phyloP scores from a whole-genome alignment of 2,329 filamentous ascomycete species.

The Talaromyces pinophilus region DNA sequence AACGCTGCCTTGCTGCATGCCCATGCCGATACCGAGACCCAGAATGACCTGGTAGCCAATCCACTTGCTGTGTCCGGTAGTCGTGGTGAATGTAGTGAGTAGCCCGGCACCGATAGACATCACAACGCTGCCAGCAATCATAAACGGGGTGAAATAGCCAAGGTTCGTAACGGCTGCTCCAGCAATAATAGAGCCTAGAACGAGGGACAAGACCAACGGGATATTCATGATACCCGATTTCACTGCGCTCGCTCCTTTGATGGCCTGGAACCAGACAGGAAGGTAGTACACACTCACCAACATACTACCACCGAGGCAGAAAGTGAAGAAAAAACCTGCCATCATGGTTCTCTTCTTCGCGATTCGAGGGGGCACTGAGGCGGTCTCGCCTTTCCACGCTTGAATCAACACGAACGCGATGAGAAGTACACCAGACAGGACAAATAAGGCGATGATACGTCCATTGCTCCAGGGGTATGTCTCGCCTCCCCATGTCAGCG shows the following conservation, averaged over 20 bases:
- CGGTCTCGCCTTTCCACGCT: slow-evolving; percentile 42
- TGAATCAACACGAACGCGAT: slow-evolving; percentile 45
- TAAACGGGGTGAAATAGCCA: slow-evolving; percentile 46
- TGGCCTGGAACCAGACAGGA: slow-evolving; percentile 48
- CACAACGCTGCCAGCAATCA: slow-evolving; percentile 37
- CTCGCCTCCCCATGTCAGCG: slow-evolving; percentile 51
- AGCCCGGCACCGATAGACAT: slow-evolving; percentile 40
- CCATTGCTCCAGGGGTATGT: slow-evolving; percentile 48
- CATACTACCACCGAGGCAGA: slow-evolving; percentile 48
- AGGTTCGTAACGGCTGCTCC: slow-evolving; percentile 35
- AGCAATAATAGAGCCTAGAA: slow-evolving; percentile 32
- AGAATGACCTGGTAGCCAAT: slow-evolving; percentile 44
- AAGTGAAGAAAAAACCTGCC: slow-evolving; percentile 43
- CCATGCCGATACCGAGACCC: slow-evolving; percentile 40
- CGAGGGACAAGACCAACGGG: slow-evolving; percentile 40
- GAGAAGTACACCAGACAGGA: slow-evolving; percentile 53
- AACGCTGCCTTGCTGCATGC: slow-evolving; percentile 40
- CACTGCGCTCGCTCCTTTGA: slow-evolving; percentile 38
- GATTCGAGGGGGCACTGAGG: slow-evolving; percentile 50
- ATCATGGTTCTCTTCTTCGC: slow-evolving; percentile 47
- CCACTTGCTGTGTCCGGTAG: slow-evolving; percentile 38
- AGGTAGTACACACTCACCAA: slow-evolving; percentile 52
- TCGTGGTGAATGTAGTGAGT: slow-evolving; percentile 37
- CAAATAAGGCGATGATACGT: slow-evolving; percentile 52
- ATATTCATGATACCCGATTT: slow-evolving; percentile 44